Evolutionary conservation across 169 alveolate genomes (phyloP).

Genomic region (Plasmodium chabaudi): DNA sequence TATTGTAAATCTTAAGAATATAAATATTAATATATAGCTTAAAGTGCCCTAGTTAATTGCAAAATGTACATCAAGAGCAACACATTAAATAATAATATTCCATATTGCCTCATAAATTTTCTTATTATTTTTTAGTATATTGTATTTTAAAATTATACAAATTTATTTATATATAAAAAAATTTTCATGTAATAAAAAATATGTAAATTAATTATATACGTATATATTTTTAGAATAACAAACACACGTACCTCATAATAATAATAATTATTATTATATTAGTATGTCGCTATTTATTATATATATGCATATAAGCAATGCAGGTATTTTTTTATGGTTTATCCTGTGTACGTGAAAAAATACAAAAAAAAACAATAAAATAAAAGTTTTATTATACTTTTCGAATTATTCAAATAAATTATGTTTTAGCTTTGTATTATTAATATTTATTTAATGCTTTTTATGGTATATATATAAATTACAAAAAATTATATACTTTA

Average conservation of each 20-base stretch:
- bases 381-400: background rate
- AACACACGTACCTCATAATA: too few relatives aligned
- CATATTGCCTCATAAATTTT: too few relatives aligned
- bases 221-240: too few relatives aligned
- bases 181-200: background rate
- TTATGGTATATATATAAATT: background rate
- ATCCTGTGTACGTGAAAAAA: constrained; percentile 2
- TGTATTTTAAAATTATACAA: too few relatives aligned
- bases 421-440: too few relatives aligned
- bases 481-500: background rate
- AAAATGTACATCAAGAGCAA: constrained; percentile 13
- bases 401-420: too few relatives aligned
- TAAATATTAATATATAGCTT: background rate
- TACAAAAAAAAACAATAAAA: background rate
- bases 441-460: too few relatives aligned
- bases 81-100: constrained; percentile 7
- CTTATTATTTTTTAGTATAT: too few relatives aligned
- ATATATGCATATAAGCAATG: too few relatives aligned
- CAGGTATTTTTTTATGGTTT: background rate
- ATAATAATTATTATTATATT: too few relatives aligned
- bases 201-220: too few relatives aligned
- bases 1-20: background rate
- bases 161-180: background rate
- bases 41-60: background rate
- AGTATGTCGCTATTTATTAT: too few relatives aligned